These are phyloP conservation scores for Termitomyces sp. DNA, from an alignment of 768 basidiomycete genomes.

Conservation along the genomic window DNA sequence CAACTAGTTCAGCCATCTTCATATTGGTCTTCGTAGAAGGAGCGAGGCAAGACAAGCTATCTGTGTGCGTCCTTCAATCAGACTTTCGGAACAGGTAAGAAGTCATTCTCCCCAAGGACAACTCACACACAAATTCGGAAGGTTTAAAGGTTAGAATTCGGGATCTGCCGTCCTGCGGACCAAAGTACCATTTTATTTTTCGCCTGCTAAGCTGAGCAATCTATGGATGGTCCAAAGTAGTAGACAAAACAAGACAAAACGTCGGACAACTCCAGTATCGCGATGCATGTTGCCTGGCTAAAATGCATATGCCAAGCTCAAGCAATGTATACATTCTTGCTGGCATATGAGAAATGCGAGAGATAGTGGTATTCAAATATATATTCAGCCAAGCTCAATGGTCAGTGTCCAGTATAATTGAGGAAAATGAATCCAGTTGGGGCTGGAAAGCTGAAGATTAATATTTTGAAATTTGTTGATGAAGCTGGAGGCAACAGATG, in stretches of 20 bases:
- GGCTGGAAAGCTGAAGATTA: constrained; percentile 4
- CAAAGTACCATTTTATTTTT: not conserved
- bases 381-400: constrained; percentile 10
- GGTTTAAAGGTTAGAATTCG: constrained; percentile 41
- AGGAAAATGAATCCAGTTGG: not conserved
- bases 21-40: constrained; percentile 37
- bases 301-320: not conserved
- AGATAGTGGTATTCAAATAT: not conserved
- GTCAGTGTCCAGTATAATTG: not conserved
- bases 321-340: not conserved
- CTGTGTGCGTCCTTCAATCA: constrained; percentile 32
- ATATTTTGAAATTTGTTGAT: too few species aligned
- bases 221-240: not conserved
- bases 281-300: not conserved
- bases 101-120: constrained; percentile 39
- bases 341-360: not conserved
- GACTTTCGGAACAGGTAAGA: constrained; percentile 31
- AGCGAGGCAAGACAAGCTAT: constrained; percentile 31
- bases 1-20: constrained; percentile 36
- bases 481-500: too few species aligned
- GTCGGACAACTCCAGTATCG: too few species aligned
- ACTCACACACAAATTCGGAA: constrained; percentile 52
- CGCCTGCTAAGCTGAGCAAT: not conserved
- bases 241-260: too few species aligned
- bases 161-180: constrained; percentile 32